A percentile compares a stretch with the other conserved stretches of the same genome.
Evolutionary conservation across 2,329 filamentous ascomycete species (phyloP).

Genomic region (Aspergillus tamarii): DNA sequence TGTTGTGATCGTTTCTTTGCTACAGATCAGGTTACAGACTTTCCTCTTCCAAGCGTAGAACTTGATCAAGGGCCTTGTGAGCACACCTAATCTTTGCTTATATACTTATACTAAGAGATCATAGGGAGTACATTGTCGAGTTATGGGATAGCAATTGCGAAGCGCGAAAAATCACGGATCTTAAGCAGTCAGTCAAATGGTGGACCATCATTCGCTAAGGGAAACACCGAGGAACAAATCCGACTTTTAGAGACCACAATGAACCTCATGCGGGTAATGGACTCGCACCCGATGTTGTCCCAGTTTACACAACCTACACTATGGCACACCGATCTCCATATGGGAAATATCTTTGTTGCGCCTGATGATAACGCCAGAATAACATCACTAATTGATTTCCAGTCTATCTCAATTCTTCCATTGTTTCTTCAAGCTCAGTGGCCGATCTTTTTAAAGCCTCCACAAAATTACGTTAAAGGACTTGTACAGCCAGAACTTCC

Average conservation of each 20-base stretch:
- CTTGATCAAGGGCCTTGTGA: conserved; percentile 21
- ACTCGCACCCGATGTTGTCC: conserved; percentile 17
- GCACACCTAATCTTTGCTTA: not conserved
- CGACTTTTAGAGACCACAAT: conserved; percentile 18
- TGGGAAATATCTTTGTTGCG: conserved; percentile 40
- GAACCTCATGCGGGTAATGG: conserved; percentile 20
- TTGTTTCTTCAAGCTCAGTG: conserved; percentile 31
- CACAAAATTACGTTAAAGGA: conserved; percentile 22
- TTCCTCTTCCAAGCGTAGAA: not conserved
- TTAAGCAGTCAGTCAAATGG: conserved; percentile 4
- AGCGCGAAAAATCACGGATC: conserved; percentile 23
- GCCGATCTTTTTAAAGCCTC: conserved; percentile 31
- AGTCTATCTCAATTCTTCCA: conserved; percentile 30
- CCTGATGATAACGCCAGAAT: conserved; percentile 24
- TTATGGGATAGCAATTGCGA: conserved; percentile 21
- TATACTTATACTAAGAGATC: conserved; percentile 12
- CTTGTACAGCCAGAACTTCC: conserved; percentile 29
- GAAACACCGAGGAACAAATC: conserved; percentile 16
- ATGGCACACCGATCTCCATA: conserved; percentile 29
- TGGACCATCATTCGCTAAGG: conserved; percentile 10
- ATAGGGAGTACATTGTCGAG: conserved; percentile 21
- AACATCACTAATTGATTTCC: conserved; percentile 29
- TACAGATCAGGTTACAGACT: not conserved
- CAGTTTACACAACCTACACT: conserved; percentile 25
- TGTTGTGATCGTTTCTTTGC: conserved; percentile 23